Evolutionary conservation across 2,329 filamentous ascomycete species (phyloP).

Genomic region (Celoporthe dispersa): DNA sequence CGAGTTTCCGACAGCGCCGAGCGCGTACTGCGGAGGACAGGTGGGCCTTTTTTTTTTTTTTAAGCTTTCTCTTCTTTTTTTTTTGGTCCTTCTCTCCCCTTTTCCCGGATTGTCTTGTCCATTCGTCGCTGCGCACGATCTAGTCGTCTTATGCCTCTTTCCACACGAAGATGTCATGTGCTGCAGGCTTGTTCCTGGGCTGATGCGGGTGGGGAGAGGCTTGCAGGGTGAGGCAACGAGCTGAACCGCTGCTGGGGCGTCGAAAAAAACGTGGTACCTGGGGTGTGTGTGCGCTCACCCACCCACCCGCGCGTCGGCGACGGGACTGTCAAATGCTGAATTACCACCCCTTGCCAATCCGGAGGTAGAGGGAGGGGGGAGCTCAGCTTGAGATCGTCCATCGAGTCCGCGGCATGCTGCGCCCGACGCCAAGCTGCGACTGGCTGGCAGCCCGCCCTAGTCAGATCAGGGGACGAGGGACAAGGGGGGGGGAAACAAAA

Average conservation of each 20-base stretch:
- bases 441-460: neutral
- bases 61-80: neutral
- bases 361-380: neutral
- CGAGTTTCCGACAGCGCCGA: neutral
- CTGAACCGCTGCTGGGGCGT: slow-evolving; percentile 15
- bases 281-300: slow-evolving; percentile 5
- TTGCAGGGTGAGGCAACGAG: neutral
- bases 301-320: neutral
- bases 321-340: slow-evolving; percentile 11
- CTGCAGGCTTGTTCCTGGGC: neutral
- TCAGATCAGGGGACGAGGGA: neutral
- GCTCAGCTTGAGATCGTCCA: slow-evolving; percentile 1
- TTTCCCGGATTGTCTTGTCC: neutral
- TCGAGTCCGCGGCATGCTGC: slow-evolving; percentile 7
- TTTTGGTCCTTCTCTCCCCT: neutral
- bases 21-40: neutral
- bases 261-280: slow-evolving; percentile 26
- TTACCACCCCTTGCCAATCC: neutral
- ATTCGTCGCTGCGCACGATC: neutral
- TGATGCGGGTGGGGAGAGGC: neutral
- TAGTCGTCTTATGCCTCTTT: slow-evolving; percentile 4
- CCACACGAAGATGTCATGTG: neutral
- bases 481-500: neutral
- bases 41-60: neutral
- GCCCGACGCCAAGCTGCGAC: slow-evolving; percentile 13